phyloP scores from a whole-genome alignment of 345 rosid species.

The Mallotus nudiflorus region DNA sequence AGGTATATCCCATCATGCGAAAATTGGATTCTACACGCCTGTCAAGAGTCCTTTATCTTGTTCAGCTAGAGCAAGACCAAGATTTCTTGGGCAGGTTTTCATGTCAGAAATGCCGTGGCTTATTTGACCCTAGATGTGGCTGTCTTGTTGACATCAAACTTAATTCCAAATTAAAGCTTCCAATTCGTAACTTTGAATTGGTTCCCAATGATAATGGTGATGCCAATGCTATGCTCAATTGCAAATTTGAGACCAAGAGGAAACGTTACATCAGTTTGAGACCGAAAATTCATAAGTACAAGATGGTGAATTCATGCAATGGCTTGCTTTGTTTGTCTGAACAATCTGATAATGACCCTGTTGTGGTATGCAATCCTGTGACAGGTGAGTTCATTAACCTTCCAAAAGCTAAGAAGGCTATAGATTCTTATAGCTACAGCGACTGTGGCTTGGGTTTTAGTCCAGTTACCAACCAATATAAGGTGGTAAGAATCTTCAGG shows the following conservation, averaged over 20 bases:
- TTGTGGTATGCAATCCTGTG: constrained; percentile 26
- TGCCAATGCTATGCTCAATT: too few relatives aligned
- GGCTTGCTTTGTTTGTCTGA: constrained; percentile 28
- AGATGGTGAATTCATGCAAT: constrained; percentile 25
- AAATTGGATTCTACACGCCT: neutral
- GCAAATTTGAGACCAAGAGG: neutral
- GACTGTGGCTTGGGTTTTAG: constrained; percentile 19
- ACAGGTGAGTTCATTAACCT: constrained; percentile 20
- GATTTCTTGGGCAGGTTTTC: neutral
- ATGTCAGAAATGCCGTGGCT: neutral
- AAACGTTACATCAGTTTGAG: neutral
- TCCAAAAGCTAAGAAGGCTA: constrained; percentile 5
- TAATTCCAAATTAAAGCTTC: constrained; percentile 17
- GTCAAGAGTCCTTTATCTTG: constrained; percentile 22
- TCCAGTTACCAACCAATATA: constrained; percentile 15
- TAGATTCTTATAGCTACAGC: neutral
- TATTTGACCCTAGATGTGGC: too few relatives aligned
- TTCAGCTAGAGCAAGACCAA: neutral
- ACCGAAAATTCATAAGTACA: neutral
- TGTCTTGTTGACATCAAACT: neutral
- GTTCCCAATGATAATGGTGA: neutral
- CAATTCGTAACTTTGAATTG: constrained; percentile 2
- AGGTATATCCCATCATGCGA: constrained; percentile 18
- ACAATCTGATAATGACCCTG: constrained; percentile 12
- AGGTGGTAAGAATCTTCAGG: constrained; percentile 14